Base-by-base conservation (phyloP, 202 grass and related monocot genomes). In the Setaria italica region DNA sequence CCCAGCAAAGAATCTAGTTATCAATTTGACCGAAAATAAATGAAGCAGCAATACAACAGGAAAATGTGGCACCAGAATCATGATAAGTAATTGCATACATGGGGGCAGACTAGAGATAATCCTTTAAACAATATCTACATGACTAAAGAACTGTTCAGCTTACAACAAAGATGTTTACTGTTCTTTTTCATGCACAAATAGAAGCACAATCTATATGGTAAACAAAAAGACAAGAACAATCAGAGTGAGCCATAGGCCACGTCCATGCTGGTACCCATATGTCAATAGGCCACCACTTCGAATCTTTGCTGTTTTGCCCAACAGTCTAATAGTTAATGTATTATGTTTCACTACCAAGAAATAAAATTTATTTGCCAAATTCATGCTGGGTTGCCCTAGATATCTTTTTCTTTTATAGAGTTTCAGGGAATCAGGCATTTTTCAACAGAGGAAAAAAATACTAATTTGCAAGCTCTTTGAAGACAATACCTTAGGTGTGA, bases 401-500 rank as follows among this genome's bases (percentile, higher is more conserved):
- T 37, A 60, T 19, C 4, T 32, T 81, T 56, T 5, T 10, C 13
- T 55, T 58, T 51, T 34, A 20, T 32, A 59, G 41, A 76, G 13
- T 33, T 79, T n/a, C 37, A 55, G 34, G 57, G 12, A 87, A 62
- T 45, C 43, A 53, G 29, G 43, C 54, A 79, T 46, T 49, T 88
- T 78, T 64, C 11, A 78, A 20, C 10, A 86, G 39, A 82, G 1
- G 19, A 77, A 79, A 34, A 29, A 62, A 37, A 76, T 4, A 37
- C 14, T 25, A 42, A 43, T 21, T 85, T 11, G 65, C 12, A 88
- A 71, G 48, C 59, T 81, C 72, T 72, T 81, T 5, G 32, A 75
- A 86, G 62, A 41, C 32, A 62, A 84, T 93, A 98, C 95, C 95
- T 98, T 79, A 98, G 76, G 68, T 98, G 95, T 45, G 89, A 89